phyloP scores from a whole-genome alignment of 228 moss, liverwort and hornwort genomes.

The Sphagnum magellanicum region DNA sequence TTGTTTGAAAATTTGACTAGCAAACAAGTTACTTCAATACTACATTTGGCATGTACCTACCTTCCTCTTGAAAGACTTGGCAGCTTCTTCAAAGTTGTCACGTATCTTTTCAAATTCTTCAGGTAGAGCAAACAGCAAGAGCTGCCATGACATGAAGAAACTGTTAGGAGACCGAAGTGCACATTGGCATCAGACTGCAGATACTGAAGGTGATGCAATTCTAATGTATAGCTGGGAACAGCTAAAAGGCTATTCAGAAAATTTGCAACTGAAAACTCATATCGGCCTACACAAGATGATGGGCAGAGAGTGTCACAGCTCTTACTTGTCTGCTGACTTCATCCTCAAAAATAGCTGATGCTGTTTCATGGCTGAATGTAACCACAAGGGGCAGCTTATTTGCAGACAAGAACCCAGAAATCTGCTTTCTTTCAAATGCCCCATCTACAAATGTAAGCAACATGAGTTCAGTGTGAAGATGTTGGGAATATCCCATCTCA shows the following conservation, averaged over 20 bases:
- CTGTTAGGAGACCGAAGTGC: too few relatives aligned
- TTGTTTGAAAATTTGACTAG: not conserved
- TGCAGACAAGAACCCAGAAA: conserved; percentile 36
- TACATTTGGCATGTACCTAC: conserved; percentile 17
- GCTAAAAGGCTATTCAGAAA: not conserved
- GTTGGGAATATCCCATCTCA: too few relatives aligned
- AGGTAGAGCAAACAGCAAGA: conserved; percentile 59
- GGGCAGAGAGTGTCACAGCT: not conserved
- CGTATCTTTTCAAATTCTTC: conserved; percentile 42
- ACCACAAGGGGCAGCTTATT: conserved; percentile 75
- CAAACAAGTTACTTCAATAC: not conserved
- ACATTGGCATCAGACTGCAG: too few relatives aligned
- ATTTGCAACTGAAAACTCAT: not conserved
- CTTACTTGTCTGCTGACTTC: conserved; percentile 79
- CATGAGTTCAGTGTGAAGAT: too few relatives aligned
- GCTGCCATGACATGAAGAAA: conserved; percentile 23
- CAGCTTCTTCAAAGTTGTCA: conserved; percentile 42
- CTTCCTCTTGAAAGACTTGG: conserved; percentile 62
- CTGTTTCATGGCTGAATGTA: conserved; percentile 39
- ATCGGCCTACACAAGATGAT: not conserved
- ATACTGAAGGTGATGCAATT: too few relatives aligned
- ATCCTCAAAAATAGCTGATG: conserved; percentile 56
- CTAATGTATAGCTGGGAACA: too few relatives aligned
- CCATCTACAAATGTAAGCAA: conserved; percentile 39
- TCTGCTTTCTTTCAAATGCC: conserved; percentile 43